These are phyloP conservation scores for Talaromyces funiculosus DNA, from an alignment of 2,329 filamentous ascomycete species.

Conservation along the genomic window DNA sequence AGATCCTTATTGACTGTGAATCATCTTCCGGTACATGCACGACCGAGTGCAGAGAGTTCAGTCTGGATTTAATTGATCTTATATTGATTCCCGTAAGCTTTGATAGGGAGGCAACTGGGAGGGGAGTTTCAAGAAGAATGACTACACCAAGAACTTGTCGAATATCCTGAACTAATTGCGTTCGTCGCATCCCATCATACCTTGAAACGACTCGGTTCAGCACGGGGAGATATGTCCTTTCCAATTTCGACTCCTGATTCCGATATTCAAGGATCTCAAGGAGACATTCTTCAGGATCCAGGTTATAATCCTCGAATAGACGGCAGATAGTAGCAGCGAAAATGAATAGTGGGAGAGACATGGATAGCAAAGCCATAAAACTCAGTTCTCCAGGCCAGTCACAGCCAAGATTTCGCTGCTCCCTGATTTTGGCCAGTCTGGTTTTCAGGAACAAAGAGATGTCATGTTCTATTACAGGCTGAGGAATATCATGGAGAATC, in stretches of 20 bases:
- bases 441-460: neutral
- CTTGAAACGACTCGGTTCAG: neutral
- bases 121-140: neutral
- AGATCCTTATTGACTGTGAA: constrained; percentile 14
- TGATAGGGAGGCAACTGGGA: neutral
- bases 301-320: neutral
- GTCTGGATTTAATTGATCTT: neutral
- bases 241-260: neutral
- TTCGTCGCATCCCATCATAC: neutral
- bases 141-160: neutral
- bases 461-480: neutral
- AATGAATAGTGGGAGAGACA: neutral
- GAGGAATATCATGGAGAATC: neutral
- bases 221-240: neutral
- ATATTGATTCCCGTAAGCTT: neutral
- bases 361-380: neutral
- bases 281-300: neutral
- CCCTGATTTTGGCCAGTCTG: neutral
- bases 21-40: constrained; percentile 15
- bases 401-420: neutral
- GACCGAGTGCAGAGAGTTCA: constrained; percentile 18
- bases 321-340: constrained; percentile 4
- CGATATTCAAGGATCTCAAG: neutral
- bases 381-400: neutral
- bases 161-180: neutral